Conservation (phyloP, 2,329 filamentous ascomycete species). For the Ophiostoma tasmaniense region DNA sequence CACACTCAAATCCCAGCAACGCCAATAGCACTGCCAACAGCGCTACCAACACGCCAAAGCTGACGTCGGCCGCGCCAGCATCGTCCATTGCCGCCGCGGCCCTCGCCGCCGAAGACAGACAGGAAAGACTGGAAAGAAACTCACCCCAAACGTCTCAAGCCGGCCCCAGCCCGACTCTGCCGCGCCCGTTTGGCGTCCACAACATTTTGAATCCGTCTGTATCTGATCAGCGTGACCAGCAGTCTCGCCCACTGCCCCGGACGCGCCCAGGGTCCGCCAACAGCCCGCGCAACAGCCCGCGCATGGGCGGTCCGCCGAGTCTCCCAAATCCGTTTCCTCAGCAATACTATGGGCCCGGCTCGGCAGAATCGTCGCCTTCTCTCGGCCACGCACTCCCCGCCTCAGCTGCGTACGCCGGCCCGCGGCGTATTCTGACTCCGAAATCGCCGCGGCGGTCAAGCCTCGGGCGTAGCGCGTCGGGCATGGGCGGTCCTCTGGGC, state of each 20-base stretch:
- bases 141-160: background rate
- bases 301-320: background rate
- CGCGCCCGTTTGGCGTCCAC: conserved; percentile 34
- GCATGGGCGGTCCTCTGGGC: background rate
- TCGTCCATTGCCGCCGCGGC: background rate
- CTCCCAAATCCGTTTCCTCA: background rate
- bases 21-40: conserved; percentile 12
- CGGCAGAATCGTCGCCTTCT: conserved; percentile 24
- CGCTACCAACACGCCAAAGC: background rate
- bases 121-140: too few relatives aligned
- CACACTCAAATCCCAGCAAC: background rate
- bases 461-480: conserved; percentile 27
- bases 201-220: conserved; percentile 38
- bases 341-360: background rate
- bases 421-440: conserved; percentile 44
- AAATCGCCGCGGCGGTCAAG: conserved; percentile 50
- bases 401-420: background rate
- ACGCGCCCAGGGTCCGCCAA: conserved; percentile 15
- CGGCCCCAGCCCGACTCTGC: conserved; percentile 18
- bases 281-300: background rate
- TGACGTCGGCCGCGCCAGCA: background rate
- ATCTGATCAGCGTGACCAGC: conserved; percentile 19
- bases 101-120: background rate
- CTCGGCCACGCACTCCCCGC: conserved; percentile 24
- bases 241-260: conserved; percentile 18